Evolutionary conservation across 371 early-diverging fungal genomes (phyloP).

Genomic region (Batrachochytrium dendrobatidis): DNA sequence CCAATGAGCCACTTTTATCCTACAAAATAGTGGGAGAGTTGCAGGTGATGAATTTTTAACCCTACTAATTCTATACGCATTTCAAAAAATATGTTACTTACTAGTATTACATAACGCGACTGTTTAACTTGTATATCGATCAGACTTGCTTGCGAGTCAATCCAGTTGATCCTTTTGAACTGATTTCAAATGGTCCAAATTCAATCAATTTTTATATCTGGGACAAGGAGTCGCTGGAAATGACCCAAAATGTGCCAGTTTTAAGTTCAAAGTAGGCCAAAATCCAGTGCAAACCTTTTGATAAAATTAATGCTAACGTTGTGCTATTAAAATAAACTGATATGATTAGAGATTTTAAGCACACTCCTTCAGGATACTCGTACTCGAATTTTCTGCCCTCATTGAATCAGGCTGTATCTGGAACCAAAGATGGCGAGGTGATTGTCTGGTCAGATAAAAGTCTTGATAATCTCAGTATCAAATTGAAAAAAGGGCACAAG

Average conservation of each 20-base stretch:
- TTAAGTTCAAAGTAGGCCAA: slow-evolving; percentile 32
- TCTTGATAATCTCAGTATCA: slow-evolving; percentile 31
- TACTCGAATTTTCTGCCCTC: slow-evolving; percentile 33
- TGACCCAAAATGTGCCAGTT: slow-evolving; percentile 28
- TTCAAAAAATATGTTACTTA: not conserved
- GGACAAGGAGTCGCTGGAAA: slow-evolving; percentile 11
- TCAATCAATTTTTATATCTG: slow-evolving; percentile 33
- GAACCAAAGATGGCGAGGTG: slow-evolving; percentile 36
- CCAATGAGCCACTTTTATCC: slow-evolving; percentile 22
- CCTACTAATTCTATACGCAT: not conserved
- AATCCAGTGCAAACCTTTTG: not conserved
- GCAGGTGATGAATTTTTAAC: slow-evolving; percentile 22
- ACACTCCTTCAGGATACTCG: slow-evolving; percentile 26
- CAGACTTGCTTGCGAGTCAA: slow-evolving; percentile 30
- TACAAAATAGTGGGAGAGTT: slow-evolving; percentile 22
- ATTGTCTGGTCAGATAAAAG: slow-evolving; percentile 32
- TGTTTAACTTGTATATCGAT: not conserved
- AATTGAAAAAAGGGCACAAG: slow-evolving; percentile 30
- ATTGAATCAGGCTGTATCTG: slow-evolving; percentile 21
- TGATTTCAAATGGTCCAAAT: slow-evolving; percentile 28
- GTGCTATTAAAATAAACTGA: not conserved
- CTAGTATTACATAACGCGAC: not conserved
- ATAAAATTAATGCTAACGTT: not conserved
- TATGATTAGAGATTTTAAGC: slow-evolving; percentile 34
- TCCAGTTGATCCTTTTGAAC: slow-evolving; percentile 30